phyloP scores from a whole-genome alignment of 1,284 basidiomycete species.

The Leccinum griseonigrum region DNA sequence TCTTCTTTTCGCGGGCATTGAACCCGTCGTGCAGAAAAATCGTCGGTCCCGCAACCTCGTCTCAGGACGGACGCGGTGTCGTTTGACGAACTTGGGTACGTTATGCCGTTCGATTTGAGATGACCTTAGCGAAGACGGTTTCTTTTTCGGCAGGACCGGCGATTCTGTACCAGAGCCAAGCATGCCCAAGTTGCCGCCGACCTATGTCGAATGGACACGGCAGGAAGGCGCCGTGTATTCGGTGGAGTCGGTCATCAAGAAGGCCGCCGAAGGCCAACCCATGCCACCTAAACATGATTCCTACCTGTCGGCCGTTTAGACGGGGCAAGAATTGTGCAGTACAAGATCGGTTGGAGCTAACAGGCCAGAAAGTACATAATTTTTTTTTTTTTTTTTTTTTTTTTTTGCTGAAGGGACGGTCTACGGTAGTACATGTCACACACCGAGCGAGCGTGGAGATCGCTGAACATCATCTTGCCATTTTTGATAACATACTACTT shows the following conservation, averaged over 20 bases:
- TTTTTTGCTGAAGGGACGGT: background rate
- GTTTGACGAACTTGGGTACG: slow-evolving; percentile 24
- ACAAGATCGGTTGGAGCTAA: background rate
- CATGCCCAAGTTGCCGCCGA: slow-evolving; percentile 18
- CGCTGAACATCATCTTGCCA: background rate
- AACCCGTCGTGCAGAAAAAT: slow-evolving; percentile 16
- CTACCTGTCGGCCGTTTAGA: slow-evolving; percentile 14
- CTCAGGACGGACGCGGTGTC: slow-evolving; percentile 12
- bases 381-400: background rate
- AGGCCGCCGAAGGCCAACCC: slow-evolving; percentile 8
- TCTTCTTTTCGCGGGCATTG: background rate
- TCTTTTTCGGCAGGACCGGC: slow-evolving; percentile 6
- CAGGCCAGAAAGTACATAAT: background rate
- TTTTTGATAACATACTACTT: background rate
- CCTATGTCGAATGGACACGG: slow-evolving; percentile 18
- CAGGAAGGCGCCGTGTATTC: slow-evolving; percentile 1
- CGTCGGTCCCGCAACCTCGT: slow-evolving; percentile 9
- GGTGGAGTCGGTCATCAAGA: slow-evolving; percentile 11
- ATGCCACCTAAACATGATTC: slow-evolving; percentile 2
- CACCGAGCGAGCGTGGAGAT: background rate
- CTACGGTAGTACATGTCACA: background rate
- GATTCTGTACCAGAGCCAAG: slow-evolving; percentile 12
- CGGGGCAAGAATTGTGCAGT: background rate
- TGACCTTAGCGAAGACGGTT: background rate
- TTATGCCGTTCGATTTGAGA: background rate